phyloP scores from a whole-genome alignment of 495 filamentous ascomycete species.

The Copromyces sp. region DNA sequence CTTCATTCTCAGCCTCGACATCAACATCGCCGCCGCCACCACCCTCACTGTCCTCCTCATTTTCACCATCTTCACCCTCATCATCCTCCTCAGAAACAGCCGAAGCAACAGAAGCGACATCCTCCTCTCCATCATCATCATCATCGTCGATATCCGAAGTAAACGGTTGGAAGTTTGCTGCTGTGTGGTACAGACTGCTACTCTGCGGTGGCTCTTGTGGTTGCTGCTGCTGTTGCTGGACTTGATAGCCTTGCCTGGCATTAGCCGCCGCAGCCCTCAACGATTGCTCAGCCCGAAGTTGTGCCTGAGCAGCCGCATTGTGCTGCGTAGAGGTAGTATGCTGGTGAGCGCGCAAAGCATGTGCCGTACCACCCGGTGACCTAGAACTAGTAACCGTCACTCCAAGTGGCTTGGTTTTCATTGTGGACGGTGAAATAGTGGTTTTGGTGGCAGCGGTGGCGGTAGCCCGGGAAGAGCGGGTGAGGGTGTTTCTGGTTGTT shows the following conservation, averaged over 20 bases:
- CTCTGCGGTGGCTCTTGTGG: background rate
- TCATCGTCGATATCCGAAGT: background rate
- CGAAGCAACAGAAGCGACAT: constrained; percentile 9
- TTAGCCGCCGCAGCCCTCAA: background rate
- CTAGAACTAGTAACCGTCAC: background rate
- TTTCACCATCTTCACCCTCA: constrained; percentile 6
- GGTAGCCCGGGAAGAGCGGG: background rate
- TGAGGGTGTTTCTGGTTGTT: background rate
- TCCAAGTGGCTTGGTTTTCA: background rate
- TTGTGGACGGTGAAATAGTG: background rate
- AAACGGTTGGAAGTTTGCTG: background rate
- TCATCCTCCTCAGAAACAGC: background rate
- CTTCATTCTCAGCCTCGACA: constrained; percentile 8
- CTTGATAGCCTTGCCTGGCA: too few species aligned
- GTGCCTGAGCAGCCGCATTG: background rate
- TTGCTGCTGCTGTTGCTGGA: background rate
- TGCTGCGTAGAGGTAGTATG: background rate
- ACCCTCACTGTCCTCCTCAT: background rate
- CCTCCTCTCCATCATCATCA: background rate
- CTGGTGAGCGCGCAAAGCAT: background rate
- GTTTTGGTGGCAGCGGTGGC: background rate
- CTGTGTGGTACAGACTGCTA: constrained; percentile 1
- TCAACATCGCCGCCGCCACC: background rate
- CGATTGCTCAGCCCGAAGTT: background rate
- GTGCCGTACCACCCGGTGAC: background rate